These are phyloP conservation scores for Lindgomyces ingoldianus DNA, from an alignment of 495 filamentous ascomycete species.

Conservation along the genomic window DNA sequence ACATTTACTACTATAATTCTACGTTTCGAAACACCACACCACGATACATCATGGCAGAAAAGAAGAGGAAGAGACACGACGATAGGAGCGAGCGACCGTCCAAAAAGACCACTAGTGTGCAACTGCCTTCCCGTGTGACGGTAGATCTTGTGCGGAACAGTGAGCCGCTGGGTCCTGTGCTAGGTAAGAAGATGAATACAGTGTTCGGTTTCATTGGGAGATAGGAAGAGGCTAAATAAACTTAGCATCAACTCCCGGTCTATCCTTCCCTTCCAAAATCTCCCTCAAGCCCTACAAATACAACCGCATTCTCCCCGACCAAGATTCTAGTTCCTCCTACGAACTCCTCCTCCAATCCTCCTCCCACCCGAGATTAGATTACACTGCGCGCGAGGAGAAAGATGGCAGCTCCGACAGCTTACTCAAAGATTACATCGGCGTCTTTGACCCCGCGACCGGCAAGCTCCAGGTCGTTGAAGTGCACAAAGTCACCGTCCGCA, in stretches of 20 bases:
- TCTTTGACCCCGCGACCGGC: slow-evolving; percentile 74
- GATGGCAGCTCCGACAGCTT: slow-evolving; percentile 61
- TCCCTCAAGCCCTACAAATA: slow-evolving; percentile 63
- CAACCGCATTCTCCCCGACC: slow-evolving; percentile 30
- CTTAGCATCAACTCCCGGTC: slow-evolving; percentile 68
- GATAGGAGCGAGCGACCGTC: slow-evolving; percentile 57
- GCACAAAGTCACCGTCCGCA: slow-evolving; percentile 67
- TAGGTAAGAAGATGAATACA: slow-evolving; percentile 24
- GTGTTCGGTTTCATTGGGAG: no score
- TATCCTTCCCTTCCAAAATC: slow-evolving; percentile 58
- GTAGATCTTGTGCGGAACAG: slow-evolving; percentile 46
- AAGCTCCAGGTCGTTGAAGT: slow-evolving; percentile 74
- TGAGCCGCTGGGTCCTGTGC: slow-evolving; percentile 26
- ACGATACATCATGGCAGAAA: slow-evolving; percentile 50
- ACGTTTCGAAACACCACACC: no score
- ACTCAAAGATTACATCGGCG: slow-evolving; percentile 82
- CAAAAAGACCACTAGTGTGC: slow-evolving; percentile 63
- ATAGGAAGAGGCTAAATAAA: no score
- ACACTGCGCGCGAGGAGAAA: slow-evolving; percentile 72
- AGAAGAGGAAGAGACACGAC: slow-evolving; percentile 72
- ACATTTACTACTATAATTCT: no score
- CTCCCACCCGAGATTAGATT: slow-evolving; percentile 75
- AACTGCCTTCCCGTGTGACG: slow-evolving; percentile 51
- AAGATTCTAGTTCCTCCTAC: slow-evolving; percentile 44
- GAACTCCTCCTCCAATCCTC: slow-evolving; percentile 81